These are phyloP conservation scores for Ricinus communis DNA, from an alignment of 345 rosid species.

Conservation along the genomic window DNA sequence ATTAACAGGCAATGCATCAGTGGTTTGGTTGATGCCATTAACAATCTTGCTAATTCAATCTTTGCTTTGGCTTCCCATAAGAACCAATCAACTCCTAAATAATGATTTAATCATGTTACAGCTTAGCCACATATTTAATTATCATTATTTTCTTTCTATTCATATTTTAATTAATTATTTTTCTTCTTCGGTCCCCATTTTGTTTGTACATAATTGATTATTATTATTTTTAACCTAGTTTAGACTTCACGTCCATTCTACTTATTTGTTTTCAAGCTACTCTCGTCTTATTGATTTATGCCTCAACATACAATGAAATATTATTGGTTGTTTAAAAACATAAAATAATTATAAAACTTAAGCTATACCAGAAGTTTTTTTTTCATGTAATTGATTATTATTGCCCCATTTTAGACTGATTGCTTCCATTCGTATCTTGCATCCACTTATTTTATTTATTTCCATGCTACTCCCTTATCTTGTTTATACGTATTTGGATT, in stretches of 20 bases:
- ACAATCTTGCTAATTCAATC: slow-evolving; percentile 80
- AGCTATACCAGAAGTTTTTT: too few species aligned
- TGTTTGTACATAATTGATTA: slow-evolving; percentile 23
- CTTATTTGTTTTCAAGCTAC: too few species aligned
- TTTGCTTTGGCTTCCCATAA: slow-evolving; percentile 58
- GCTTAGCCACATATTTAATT: background rate
- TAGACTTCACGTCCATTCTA: background rate
- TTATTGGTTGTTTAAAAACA: too few species aligned
- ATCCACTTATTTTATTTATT: too few species aligned
- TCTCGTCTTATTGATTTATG: too few species aligned
- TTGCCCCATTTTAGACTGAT: too few species aligned
- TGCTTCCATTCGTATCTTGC: too few species aligned
- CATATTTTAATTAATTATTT: background rate
- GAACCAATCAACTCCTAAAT: slow-evolving; percentile 37
- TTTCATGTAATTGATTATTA: too few species aligned
- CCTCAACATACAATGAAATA: too few species aligned
- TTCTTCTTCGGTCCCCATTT: background rate
- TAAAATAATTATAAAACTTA: too few species aligned
- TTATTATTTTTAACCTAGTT: background rate
- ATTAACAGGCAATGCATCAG: slow-evolving; percentile 54
- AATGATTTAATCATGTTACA: slow-evolving; percentile 2
- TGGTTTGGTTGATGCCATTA: slow-evolving; percentile 77
- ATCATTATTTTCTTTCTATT: background rate
- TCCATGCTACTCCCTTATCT: too few species aligned
- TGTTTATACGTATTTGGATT: too few species aligned